phyloP scores from a whole-genome alignment of 495 filamentous ascomycete genomes.

The Penicillium mononematosum region DNA sequence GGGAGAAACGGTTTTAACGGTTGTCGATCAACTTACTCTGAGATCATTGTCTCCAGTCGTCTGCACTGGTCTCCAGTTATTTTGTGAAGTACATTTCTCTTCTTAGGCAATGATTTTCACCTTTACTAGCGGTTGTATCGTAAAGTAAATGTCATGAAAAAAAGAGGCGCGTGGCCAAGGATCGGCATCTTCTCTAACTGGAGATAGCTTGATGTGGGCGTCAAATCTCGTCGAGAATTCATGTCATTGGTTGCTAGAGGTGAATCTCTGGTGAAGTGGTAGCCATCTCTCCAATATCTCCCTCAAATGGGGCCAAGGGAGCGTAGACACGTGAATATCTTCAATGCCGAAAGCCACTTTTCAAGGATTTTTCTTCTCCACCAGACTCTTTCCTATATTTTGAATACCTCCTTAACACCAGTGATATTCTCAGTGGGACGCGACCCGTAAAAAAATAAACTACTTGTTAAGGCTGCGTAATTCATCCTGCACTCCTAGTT shows the following conservation, averaged over 20 bases:
- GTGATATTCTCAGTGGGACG: slow-evolving; percentile 7
- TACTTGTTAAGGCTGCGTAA: not conserved
- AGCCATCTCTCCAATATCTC: slow-evolving; percentile 15
- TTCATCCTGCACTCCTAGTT: slow-evolving; percentile 19
- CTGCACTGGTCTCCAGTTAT: not conserved
- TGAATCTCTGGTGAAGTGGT: slow-evolving; percentile 1
- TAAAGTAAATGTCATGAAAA: not conserved
- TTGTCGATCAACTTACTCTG: slow-evolving; percentile 24
- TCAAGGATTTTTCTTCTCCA: slow-evolving; percentile 8
- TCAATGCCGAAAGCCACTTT: slow-evolving; percentile 17
- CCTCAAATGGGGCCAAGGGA: slow-evolving; percentile 8
- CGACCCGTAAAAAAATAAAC: slow-evolving; percentile 1
- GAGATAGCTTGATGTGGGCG: slow-evolving; percentile 12
- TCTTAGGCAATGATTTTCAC: slow-evolving; percentile 1
- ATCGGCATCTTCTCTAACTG: slow-evolving; percentile 9
- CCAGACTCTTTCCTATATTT: not conserved
- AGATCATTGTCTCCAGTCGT: slow-evolving; percentile 9
- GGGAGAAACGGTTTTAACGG: slow-evolving; percentile 29
- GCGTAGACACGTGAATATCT: slow-evolving; percentile 19
- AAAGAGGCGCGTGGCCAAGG: not conserved
- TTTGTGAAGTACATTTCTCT: not conserved
- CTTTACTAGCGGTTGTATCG: not conserved
- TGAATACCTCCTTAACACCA: not conserved
- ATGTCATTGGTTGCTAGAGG: not conserved
- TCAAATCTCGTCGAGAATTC: not conserved